A percentile compares a stretch with the other conserved stretches of the same genome.
These are phyloP conservation scores for Xerocomellus dryophilus DNA, from an alignment of 768 basidiomycete genomes.

Conservation along the genomic window DNA sequence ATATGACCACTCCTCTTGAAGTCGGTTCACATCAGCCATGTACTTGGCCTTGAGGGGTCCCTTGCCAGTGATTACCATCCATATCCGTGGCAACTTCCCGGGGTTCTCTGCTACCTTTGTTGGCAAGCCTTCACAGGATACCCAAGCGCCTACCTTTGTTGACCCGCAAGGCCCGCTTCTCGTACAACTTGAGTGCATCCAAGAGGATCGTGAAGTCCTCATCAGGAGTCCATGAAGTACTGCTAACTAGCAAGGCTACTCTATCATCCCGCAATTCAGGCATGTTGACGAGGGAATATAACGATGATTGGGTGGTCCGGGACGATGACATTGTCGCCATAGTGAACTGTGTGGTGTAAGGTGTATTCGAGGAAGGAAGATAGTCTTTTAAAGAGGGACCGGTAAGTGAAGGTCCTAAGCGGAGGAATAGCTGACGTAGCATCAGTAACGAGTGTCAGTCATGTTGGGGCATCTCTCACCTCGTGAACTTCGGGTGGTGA, in stretches of 20 bases:
- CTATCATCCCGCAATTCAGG: constrained; percentile 65
- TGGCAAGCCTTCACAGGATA: neutral
- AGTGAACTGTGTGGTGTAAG: constrained; percentile 66
- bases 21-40: constrained; percentile 59
- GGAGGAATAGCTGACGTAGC: constrained; percentile 46
- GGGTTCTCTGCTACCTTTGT: constrained; percentile 12
- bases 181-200: constrained; percentile 68
- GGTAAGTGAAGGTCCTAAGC: constrained; percentile 40
- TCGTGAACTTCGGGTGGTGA: constrained; percentile 73
- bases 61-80: constrained; percentile 88
- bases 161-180: constrained; percentile 47
- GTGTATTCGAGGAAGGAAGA: constrained; percentile 48
- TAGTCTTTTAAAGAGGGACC: constrained; percentile 43
- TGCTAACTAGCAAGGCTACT: constrained; percentile 84
- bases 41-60: constrained; percentile 74
- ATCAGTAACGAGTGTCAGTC: constrained; percentile 1
- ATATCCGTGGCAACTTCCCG: constrained; percentile 61
- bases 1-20: constrained; percentile 68
- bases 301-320: constrained; percentile 21
- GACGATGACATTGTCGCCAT: constrained; percentile 28
- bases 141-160: constrained; percentile 13
- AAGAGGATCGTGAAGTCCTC: constrained; percentile 90
- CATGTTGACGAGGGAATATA: constrained; percentile 24
- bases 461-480: constrained; percentile 37
- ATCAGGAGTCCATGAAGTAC: constrained; percentile 97